Conservation (phyloP, 2,329 filamentous ascomycete species). For the Diaporthe sp. region DNA sequence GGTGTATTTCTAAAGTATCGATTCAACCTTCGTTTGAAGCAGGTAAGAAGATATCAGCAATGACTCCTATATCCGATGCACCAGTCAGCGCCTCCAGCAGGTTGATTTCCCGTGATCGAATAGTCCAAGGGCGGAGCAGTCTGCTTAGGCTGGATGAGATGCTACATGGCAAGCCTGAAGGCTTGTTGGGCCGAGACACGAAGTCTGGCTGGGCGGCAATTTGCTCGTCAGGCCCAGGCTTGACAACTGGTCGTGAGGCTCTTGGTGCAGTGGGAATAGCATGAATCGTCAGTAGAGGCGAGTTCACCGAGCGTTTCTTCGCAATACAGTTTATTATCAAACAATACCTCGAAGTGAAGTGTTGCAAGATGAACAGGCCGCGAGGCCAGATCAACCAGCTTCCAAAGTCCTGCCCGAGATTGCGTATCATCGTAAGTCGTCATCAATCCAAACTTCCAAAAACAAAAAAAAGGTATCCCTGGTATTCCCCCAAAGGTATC, state of each 20-base stretch:
- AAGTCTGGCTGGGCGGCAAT: background rate
- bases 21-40: background rate
- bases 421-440: constrained; percentile 12
- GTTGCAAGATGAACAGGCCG: constrained; percentile 9
- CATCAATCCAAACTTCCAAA: constrained; percentile 12
- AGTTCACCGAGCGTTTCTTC: background rate
- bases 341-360: constrained; percentile 10
- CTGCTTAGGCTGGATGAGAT: too few species aligned
- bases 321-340: constrained; percentile 20
- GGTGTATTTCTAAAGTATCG: background rate
- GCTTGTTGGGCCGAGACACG: too few species aligned
- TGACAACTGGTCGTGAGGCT: background rate
- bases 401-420: background rate
- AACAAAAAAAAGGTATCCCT: background rate
- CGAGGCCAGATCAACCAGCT: constrained; percentile 3
- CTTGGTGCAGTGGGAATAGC: background rate
- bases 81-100: background rate
- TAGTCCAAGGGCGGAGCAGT: background rate
- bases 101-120: background rate
- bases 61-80: background rate
- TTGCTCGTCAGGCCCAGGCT: background rate
- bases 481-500: constrained; percentile 12
- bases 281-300: background rate
- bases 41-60: background rate
- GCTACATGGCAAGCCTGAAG: background rate